Evolutionary conservation across 306 rosid genomes (phyloP).

Genomic region (Quercus bicolor): DNA sequence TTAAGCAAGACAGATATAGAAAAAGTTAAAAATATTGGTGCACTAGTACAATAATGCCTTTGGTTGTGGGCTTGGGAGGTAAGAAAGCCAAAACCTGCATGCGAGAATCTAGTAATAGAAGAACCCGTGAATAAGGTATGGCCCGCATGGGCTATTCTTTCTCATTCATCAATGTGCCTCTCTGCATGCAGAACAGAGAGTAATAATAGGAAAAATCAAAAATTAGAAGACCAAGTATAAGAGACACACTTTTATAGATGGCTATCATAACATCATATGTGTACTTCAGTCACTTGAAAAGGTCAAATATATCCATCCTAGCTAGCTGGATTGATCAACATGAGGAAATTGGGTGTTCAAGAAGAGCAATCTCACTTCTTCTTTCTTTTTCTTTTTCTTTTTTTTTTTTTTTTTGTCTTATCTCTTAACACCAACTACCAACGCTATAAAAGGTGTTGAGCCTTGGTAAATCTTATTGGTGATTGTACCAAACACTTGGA

Average conservation of each 20-base stretch:
- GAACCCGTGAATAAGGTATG: slow-evolving; percentile 79
- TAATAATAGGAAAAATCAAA: slow-evolving; percentile 7
- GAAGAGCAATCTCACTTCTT: neutral
- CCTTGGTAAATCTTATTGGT: no score
- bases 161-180: slow-evolving; percentile 33
- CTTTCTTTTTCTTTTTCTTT: no score
- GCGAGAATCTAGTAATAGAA: slow-evolving; percentile 64
- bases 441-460: no score
- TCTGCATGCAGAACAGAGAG: slow-evolving; percentile 44
- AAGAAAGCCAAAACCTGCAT: slow-evolving; percentile 11
- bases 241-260: slow-evolving; percentile 29
- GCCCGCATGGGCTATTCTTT: slow-evolving; percentile 60
- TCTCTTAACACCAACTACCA: neutral
- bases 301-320: slow-evolving; percentile 16
- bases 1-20: neutral
- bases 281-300: slow-evolving; percentile 25
- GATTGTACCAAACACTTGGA: neutral
- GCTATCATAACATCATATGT: slow-evolving; percentile 31
- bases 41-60: neutral
- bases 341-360: slow-evolving; percentile 8
- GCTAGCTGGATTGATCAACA: neutral
- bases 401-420: neutral
- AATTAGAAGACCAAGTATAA: slow-evolving; percentile 26
- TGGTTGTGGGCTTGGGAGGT: neutral
- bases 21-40: neutral